Percentiles rank a stretch among this genome's conserved stretches.
Conservation (phyloP, 1,139 yeast genomes). For the Spathaspora sp. region DNA sequence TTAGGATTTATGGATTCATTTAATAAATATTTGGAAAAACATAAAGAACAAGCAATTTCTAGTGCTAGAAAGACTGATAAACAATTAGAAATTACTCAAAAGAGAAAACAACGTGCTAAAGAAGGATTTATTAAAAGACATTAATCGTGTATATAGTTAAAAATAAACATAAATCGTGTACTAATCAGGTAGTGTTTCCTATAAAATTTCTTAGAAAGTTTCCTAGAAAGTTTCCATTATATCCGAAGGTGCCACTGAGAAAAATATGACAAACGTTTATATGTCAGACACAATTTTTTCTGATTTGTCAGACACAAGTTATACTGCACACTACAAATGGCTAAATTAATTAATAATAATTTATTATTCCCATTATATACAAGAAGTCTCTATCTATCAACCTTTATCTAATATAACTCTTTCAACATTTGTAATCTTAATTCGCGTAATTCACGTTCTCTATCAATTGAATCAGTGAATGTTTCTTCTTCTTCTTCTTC, state of each 20-base stretch:
- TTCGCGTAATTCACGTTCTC: slow-evolving; percentile 38
- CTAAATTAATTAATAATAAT: neutral
- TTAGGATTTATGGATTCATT: slow-evolving; percentile 12
- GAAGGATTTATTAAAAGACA: slow-evolving; percentile 46
- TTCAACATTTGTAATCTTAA: slow-evolving; percentile 39
- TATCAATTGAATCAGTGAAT: slow-evolving; percentile 19
- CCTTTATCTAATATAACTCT: slow-evolving; percentile 22
- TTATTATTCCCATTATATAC: neutral
- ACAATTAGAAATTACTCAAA: slow-evolving; percentile 39
- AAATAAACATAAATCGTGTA: too few species aligned
- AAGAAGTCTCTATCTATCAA: neutral
- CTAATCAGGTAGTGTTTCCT: too few species aligned
- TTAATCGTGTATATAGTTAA: slow-evolving; percentile 13
- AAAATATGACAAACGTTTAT: too few species aligned
- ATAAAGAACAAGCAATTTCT: slow-evolving; percentile 32
- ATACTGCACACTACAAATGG: neutral
- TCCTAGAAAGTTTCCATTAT: too few species aligned
- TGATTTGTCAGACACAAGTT: too few species aligned
- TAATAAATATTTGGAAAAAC: slow-evolving; percentile 20
- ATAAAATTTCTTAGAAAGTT: too few species aligned
- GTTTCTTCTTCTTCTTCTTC: slow-evolving; percentile 5
- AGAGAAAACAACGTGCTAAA: slow-evolving; percentile 32
- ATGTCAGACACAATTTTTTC: too few species aligned
- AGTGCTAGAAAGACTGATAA: slow-evolving; percentile 38
- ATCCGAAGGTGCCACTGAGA: too few species aligned